Conservation (phyloP, 2,329 filamentous ascomycete species). For the Herpotrichia juniperi region DNA sequence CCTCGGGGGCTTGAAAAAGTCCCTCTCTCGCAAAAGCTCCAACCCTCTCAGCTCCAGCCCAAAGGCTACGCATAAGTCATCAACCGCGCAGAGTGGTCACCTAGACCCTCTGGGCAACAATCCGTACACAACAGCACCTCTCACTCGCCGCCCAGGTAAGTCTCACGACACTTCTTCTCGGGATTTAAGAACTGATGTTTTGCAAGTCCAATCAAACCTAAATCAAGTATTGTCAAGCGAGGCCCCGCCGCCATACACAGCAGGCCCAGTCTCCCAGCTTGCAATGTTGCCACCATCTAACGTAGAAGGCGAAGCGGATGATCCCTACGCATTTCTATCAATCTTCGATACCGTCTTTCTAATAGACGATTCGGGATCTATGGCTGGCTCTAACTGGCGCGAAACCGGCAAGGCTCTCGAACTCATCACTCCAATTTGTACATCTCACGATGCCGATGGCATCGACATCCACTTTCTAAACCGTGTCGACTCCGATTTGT, state of each 20-base stretch:
- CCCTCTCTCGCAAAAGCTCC: slow-evolving; percentile 22
- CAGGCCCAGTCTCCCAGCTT: slow-evolving; percentile 22
- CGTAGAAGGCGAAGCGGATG: slow-evolving; percentile 54
- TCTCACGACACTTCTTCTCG: background rate
- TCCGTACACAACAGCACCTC: slow-evolving; percentile 26
- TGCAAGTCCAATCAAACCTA: slow-evolving; percentile 33
- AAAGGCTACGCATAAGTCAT: slow-evolving; percentile 18
- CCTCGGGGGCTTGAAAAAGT: slow-evolving; percentile 32
- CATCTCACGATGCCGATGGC: slow-evolving; percentile 78
- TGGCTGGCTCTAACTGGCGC: slow-evolving; percentile 77
- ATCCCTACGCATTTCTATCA: slow-evolving; percentile 76
- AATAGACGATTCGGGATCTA: slow-evolving; percentile 90
- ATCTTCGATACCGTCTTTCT: slow-evolving; percentile 88
- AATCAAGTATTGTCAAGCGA: slow-evolving; percentile 42
- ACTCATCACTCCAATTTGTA: slow-evolving; percentile 82
- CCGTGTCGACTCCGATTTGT: slow-evolving; percentile 63
- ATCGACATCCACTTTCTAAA: slow-evolving; percentile 95
- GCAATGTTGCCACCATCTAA: background rate
- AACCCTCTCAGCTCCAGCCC: slow-evolving; percentile 17
- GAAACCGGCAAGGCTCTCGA: slow-evolving; percentile 74
- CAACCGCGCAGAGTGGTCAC: slow-evolving; percentile 18
- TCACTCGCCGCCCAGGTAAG: slow-evolving; percentile 49
- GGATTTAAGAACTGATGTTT: background rate
- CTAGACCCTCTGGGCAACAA: slow-evolving; percentile 24
- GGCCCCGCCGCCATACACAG: slow-evolving; percentile 51